These are phyloP conservation scores for Forsythia suspensa DNA, from an alignment of 257 asterid species.

Conservation along the genomic window DNA sequence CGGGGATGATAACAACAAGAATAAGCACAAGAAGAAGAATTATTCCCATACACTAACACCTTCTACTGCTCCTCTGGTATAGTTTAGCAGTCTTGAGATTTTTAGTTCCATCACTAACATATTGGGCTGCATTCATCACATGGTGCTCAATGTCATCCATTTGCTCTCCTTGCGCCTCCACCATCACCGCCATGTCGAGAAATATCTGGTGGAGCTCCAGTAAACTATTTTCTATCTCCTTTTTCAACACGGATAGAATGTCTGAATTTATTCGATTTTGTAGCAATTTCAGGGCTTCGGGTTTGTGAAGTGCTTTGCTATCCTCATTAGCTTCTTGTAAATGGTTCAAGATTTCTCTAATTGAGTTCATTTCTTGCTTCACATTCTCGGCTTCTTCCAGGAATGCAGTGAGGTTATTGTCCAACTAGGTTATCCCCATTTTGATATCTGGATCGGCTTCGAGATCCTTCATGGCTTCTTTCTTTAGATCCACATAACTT, in stretches of 20 bases:
- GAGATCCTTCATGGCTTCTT: slow-evolving; percentile 61
- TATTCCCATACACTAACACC: slow-evolving; percentile 70
- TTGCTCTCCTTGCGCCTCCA: slow-evolving; percentile 90
- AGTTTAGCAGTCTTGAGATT: slow-evolving; percentile 68
- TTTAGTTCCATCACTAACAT: slow-evolving; percentile 65
- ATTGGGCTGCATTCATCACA: slow-evolving; percentile 67
- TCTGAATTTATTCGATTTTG: slow-evolving; percentile 53
- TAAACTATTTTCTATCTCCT: slow-evolving; percentile 78
- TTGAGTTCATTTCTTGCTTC: slow-evolving; percentile 69
- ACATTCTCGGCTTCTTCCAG: slow-evolving; percentile 77
- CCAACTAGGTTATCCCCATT: slow-evolving; percentile 54
- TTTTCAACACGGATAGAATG: slow-evolving; percentile 58
- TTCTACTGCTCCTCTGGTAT: slow-evolving; percentile 71
- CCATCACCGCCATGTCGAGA: slow-evolving; percentile 95
- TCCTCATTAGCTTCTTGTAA: slow-evolving; percentile 64
- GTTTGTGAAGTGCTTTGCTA: slow-evolving; percentile 65
- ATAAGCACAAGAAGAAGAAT: slow-evolving; percentile 59
- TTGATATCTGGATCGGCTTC: slow-evolving; percentile 60
- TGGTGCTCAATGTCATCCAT: slow-evolving; percentile 87
- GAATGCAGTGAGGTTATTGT: slow-evolving; percentile 66
- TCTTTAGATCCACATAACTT: slow-evolving; percentile 87
- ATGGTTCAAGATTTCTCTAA: slow-evolving; percentile 53
- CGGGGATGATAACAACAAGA: slow-evolving; percentile 64
- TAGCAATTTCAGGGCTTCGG: slow-evolving; percentile 66
- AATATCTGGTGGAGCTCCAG: slow-evolving; percentile 91